Percentiles rank a stretch among this genome's conserved stretches.
Evolutionary conservation across 495 filamentous ascomycete genomes (phyloP).

Genomic region (Cryomyces minteri): DNA sequence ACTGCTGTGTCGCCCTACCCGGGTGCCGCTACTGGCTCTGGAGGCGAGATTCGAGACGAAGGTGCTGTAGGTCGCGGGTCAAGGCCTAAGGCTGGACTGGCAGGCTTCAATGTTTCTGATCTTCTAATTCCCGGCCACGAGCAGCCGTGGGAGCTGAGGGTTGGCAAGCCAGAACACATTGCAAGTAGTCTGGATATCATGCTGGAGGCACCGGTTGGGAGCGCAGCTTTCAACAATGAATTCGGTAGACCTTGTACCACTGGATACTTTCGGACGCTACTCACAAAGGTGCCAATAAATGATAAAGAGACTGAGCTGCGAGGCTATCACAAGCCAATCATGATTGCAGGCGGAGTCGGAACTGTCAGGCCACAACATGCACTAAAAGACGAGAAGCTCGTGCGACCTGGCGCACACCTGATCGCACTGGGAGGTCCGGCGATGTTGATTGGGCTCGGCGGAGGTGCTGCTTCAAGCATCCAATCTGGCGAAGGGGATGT

Average conservation of each 20-base stretch:
- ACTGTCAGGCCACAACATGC: slow-evolving; percentile 92
- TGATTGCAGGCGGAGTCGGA: slow-evolving; percentile 92
- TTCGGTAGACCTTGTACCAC: slow-evolving; percentile 84
- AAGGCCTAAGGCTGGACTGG: slow-evolving; percentile 78
- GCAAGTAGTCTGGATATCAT: slow-evolving; percentile 91
- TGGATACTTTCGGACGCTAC: slow-evolving; percentile 79
- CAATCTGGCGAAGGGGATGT: slow-evolving; percentile 74
- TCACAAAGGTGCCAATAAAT: slow-evolving; percentile 42
- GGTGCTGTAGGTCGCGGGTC: slow-evolving; percentile 87
- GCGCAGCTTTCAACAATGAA: slow-evolving; percentile 92
- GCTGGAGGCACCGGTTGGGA: slow-evolving; percentile 89
- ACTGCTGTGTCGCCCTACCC: slow-evolving; percentile 81
- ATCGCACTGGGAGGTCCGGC: slow-evolving; percentile 89
- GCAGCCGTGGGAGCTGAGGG: slow-evolving; percentile 66
- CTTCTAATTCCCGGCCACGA: slow-evolving; percentile 65
- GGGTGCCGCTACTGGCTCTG: slow-evolving; percentile 85
- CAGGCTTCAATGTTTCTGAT: slow-evolving; percentile 88
- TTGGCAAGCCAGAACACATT: slow-evolving; percentile 81
- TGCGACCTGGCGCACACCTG: slow-evolving; percentile 66
- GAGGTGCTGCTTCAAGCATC: slow-evolving; percentile 84
- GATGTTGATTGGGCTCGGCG: slow-evolving; percentile 93
- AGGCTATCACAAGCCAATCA: slow-evolving; percentile 97
- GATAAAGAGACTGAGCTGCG: slow-evolving; percentile 50
- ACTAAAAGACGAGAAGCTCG: slow-evolving; percentile 57
- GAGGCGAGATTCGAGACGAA: slow-evolving; percentile 89